Conservation (phyloP, 2,329 filamentous ascomycete species). For the Exophiala alcalophila region DNA sequence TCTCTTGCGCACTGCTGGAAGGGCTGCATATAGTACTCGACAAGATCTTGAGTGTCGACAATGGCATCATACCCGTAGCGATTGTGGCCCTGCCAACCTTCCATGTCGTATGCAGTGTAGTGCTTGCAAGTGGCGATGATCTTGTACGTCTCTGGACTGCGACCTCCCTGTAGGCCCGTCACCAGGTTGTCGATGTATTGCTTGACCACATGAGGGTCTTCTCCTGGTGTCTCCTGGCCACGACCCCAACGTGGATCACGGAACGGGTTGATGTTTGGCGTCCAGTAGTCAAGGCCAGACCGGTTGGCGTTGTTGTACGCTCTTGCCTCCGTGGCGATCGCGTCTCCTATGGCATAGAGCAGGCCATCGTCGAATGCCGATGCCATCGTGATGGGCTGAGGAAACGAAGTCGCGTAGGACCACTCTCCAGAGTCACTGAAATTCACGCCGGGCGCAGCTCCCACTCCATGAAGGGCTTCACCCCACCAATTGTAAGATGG, state of each 20-base stretch:
- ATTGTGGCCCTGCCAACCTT: slow-evolving; percentile 44
- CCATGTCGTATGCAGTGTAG: slow-evolving; percentile 57
- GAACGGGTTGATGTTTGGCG: slow-evolving; percentile 66
- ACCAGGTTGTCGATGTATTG: slow-evolving; percentile 54
- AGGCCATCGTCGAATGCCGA: slow-evolving; percentile 64
- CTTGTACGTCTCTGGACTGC: slow-evolving; percentile 41
- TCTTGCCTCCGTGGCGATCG: slow-evolving; percentile 57
- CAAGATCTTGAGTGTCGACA: slow-evolving; percentile 57
- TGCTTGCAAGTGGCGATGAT: slow-evolving; percentile 60
- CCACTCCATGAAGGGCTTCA: slow-evolving; percentile 59
- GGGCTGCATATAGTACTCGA: slow-evolving; percentile 65
- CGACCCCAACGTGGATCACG: slow-evolving; percentile 62
- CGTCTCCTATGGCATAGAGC: slow-evolving; percentile 54
- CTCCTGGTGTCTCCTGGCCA: slow-evolving; percentile 59
- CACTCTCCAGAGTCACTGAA: slow-evolving; percentile 54
- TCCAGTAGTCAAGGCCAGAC: slow-evolving; percentile 59
- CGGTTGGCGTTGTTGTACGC: slow-evolving; percentile 62
- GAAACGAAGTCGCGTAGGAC: slow-evolving; percentile 62
- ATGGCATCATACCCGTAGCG: slow-evolving; percentile 55
- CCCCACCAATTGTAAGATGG: slow-evolving; percentile 49
- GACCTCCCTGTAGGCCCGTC: slow-evolving; percentile 52
- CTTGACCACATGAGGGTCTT: slow-evolving; percentile 52
- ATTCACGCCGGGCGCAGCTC: slow-evolving; percentile 51
- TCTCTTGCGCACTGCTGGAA: slow-evolving; percentile 63
- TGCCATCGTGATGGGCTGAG: slow-evolving; percentile 60